Evolutionary conservation across 352 stramenopile genomes (phyloP).

Genomic region (Lagenidium giganteum): DNA sequence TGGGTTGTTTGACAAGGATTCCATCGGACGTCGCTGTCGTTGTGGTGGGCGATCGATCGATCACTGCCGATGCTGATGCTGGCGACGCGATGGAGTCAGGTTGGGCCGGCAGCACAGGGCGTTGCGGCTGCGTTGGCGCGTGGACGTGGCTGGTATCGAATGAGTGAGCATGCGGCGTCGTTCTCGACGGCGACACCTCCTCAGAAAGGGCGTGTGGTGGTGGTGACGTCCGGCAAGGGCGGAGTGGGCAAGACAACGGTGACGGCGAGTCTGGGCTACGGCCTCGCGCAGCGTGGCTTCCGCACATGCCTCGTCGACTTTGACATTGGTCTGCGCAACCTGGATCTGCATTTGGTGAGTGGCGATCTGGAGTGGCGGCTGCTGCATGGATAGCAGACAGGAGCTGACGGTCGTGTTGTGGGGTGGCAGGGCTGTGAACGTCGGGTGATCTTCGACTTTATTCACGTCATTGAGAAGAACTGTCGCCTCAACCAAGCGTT

Average conservation of each 20-base stretch:
- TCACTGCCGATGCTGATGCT: too few relatives aligned
- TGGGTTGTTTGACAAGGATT: too few relatives aligned
- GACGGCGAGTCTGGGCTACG: constrained; percentile 84
- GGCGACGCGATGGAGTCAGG: too few relatives aligned
- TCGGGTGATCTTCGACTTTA: constrained; percentile 94
- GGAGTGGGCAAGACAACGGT: constrained; percentile 92
- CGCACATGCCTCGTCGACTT: constrained; percentile 93
- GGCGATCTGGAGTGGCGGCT: background rate
- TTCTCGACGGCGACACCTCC: too few relatives aligned
- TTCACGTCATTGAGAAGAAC: constrained; percentile 91
- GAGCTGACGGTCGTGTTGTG: too few relatives aligned
- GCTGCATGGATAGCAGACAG: too few relatives aligned
- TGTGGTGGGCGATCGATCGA: too few relatives aligned
- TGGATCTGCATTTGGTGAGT: constrained; percentile 85
- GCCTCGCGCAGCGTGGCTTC: constrained; percentile 74
- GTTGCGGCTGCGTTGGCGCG: too few relatives aligned
- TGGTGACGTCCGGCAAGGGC: constrained; percentile 90
- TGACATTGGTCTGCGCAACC: constrained; percentile 91
- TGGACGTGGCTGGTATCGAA: too few relatives aligned
- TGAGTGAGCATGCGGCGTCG: too few relatives aligned
- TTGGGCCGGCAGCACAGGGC: too few relatives aligned
- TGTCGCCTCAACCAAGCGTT: constrained; percentile 86
- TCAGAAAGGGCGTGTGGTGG: constrained; percentile 83
- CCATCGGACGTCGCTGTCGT: too few relatives aligned
- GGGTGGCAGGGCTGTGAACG: constrained; percentile 86